Evolutionary conservation across 2,329 filamentous ascomycete genomes (phyloP).

Genomic region (Verticillium longisporum): DNA sequence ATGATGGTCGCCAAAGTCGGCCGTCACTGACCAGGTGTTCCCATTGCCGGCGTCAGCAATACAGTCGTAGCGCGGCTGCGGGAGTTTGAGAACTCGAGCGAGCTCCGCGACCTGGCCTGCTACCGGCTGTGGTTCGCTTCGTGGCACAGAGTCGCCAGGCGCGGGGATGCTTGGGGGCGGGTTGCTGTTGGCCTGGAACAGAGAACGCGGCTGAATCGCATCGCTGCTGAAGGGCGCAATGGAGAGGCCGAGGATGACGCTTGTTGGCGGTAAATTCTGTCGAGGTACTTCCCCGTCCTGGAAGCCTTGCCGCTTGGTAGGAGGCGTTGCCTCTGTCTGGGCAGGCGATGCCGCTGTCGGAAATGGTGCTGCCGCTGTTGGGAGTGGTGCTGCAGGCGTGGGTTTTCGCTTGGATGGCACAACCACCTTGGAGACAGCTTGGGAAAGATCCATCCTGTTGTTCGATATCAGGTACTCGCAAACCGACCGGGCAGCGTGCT

Average conservation of each 20-base stretch:
- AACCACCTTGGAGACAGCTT: slow-evolving; percentile 11
- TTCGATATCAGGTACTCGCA: slow-evolving; percentile 29
- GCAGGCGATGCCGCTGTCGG: not conserved
- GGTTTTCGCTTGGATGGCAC: slow-evolving; percentile 4
- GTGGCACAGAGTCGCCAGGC: too few relatives aligned
- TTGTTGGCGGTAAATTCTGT: not conserved
- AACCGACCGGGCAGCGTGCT: slow-evolving; percentile 44
- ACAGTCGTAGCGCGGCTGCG: slow-evolving; percentile 25
- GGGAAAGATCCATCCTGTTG: slow-evolving; percentile 18
- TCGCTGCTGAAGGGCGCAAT: not conserved
- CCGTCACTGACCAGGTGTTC: slow-evolving; percentile 28
- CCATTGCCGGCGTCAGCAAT: slow-evolving; percentile 6
- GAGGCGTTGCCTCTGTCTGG: not conserved
- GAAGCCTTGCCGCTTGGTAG: not conserved
- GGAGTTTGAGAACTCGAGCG: slow-evolving; percentile 23
- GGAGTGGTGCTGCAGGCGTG: not conserved
- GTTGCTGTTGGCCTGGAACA: not conserved
- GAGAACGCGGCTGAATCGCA: not conserved
- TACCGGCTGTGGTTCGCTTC: not conserved
- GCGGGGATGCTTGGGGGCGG: not conserved
- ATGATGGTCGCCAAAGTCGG: slow-evolving; percentile 23
- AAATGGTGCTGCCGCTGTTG: not conserved
- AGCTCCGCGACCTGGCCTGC: slow-evolving; percentile 21
- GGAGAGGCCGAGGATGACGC: not conserved
- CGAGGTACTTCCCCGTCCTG: not conserved